Evolutionary conservation across 164 flowering plant genomes (phyloP).

Genomic region (Stephania yunnanensis): DNA sequence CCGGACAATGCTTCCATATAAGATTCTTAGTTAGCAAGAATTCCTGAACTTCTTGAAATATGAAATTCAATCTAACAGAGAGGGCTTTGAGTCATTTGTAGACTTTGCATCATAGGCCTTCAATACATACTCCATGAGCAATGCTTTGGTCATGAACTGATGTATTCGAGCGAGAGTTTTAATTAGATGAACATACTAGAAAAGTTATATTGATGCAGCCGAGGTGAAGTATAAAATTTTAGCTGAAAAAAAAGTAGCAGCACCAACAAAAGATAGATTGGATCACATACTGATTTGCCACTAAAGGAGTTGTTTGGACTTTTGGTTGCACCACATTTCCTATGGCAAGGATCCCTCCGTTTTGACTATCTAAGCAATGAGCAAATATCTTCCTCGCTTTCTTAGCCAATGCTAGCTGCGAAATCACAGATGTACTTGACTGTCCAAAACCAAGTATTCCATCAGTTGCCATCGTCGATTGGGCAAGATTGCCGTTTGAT

Average conservation of each 20-base stretch:
- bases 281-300: slow-evolving; percentile 75
- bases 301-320: slow-evolving; percentile 67
- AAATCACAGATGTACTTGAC: slow-evolving; percentile 76
- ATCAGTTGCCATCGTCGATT: slow-evolving; percentile 68
- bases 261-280: neutral
- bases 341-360: slow-evolving; percentile 92
- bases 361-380: slow-evolving; percentile 69
- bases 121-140: no score
- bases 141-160: no score
- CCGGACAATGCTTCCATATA: no score
- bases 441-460: slow-evolving; percentile 96
- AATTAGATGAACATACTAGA: neutral
- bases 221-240: neutral
- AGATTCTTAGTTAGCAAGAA: no score
- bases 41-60: no score
- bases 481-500: slow-evolving; percentile 69
- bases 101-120: no score
- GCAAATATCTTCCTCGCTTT: slow-evolving; percentile 69
- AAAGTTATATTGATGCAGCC: neutral
- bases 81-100: no score
- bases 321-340: slow-evolving; percentile 81
- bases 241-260: no score
- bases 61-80: no score
- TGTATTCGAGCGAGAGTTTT: no score
- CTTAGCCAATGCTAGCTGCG: slow-evolving; percentile 80